Conservation (phyloP, 192 early-diverging fungal genomes). For the Coemansia sp. region DNA sequence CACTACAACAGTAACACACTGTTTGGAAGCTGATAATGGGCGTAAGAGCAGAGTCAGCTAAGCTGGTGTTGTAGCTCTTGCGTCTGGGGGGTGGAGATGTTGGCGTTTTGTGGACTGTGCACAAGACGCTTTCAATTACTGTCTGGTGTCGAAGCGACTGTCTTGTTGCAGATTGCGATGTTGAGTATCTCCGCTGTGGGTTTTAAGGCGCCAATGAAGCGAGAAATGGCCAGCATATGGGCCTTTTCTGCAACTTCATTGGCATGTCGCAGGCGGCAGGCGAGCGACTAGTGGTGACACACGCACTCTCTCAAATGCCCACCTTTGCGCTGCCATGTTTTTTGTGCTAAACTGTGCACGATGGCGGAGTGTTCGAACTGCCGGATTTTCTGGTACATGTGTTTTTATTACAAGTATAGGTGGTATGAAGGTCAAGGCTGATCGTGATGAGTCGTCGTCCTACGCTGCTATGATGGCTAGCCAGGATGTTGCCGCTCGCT, state of each 20-base stretch:
- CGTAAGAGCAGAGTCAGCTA: not conserved
- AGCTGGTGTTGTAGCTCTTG: no score
- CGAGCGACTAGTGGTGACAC: slow-evolving; percentile 65
- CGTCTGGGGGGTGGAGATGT: no score
- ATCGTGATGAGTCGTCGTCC: slow-evolving; percentile 99
- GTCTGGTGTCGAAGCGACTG: no score
- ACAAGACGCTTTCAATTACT: no score
- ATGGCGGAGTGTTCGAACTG: not conserved
- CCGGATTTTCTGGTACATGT: not conserved
- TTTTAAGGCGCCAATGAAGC: slow-evolving; percentile 31
- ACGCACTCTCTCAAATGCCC: slow-evolving; percentile 60
- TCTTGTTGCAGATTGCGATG: not conserved
- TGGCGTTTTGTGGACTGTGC: no score
- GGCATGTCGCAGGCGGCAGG: slow-evolving; percentile 42
- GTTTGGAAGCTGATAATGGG: not conserved
- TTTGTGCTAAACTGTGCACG: not conserved
- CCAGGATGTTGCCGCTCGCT: slow-evolving; percentile 97
- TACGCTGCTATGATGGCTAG: slow-evolving; percentile 99
- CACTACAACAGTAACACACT: slow-evolving; percentile 6
- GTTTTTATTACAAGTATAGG: slow-evolving; percentile 54
- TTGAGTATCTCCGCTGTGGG: slow-evolving; percentile 41
- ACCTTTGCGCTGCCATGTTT: slow-evolving; percentile 20
- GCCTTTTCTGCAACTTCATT: slow-evolving; percentile 4
- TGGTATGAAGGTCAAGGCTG: slow-evolving; percentile 99
- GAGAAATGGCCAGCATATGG: slow-evolving; percentile 3